Base-by-base conservation (phyloP, 2,329 filamentous ascomycete species). In the Remersonia thermophila region DNA sequence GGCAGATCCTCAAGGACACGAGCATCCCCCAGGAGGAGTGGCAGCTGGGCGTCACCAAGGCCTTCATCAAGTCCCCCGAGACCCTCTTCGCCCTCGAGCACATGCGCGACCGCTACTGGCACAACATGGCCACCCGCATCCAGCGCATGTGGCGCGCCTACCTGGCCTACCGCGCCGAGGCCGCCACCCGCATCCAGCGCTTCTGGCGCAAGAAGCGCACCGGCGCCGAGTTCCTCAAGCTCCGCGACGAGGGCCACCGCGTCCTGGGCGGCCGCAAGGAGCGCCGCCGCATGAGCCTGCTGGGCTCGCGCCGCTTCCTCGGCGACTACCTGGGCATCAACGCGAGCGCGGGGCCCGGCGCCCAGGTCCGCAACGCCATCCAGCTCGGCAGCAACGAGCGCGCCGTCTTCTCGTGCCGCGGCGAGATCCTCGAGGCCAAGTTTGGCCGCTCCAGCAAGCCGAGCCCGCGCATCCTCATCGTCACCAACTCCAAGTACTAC, bases 61-160 rank as follows among this genome's bases (percentile, higher is more conserved):
- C 86, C 3, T 98, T 98, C 53, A 93, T 98, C 65, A 96, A 98
- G 61, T 87, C 91, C 0, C 91, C 91, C 0, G 91, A 98, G 60
- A 98, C 91, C 0, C 65, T 98, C 2, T 98, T 98, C 54, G 91
- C 91, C 2, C 67, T 98, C 9, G 91, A 98, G 59, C 87, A 93
- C 39, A 96, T 98, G 89, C 77, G 91, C 54, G 91, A 98, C 56
- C 73, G 84, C 38, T 98, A 96, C 61, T 96, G 89, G 89, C 89
- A 96, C 60, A 98, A 96, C 62, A 96, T 98, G 91, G 91, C 91
- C 3, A 93, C 89, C 41, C 77, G 91, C 40, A 96, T 98, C 41
- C 91, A 98, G 62, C 76, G 91, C 48, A 91, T 93, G 54, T 98
- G 91, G 91, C 76, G 91, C 51, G 93, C 93, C 35, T 96, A 95